Percentiles rank a stretch among this genome's conserved stretches.
These are phyloP conservation scores for Hymenoscyphus scutula DNA, from an alignment of 2,329 filamentous ascomycete genomes.

Conservation along the genomic window DNA sequence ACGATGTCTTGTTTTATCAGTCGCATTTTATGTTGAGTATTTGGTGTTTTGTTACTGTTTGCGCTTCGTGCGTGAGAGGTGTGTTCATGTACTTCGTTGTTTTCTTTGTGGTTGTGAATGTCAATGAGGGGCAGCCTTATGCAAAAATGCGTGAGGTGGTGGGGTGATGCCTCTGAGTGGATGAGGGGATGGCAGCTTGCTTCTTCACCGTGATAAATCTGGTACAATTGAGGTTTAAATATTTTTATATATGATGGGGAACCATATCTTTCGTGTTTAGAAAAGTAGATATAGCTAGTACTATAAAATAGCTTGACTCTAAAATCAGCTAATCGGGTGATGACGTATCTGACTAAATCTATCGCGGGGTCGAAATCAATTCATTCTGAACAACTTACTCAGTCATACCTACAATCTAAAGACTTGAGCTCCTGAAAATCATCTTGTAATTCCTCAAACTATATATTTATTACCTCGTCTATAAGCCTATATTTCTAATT, in stretches of 20 bases:
- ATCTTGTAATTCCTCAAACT: not conserved
- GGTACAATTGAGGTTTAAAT: not conserved
- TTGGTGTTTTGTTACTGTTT: not conserved
- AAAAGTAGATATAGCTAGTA: not conserved
- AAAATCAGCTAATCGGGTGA: not conserved
- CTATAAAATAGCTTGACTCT: not conserved
- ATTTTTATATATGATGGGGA: not conserved
- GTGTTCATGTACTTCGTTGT: constrained; percentile 5
- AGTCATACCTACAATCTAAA: not conserved
- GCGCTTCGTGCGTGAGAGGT: not conserved
- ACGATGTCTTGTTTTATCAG: constrained; percentile 68
- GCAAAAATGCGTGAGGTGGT: not conserved
- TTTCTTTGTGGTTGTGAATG: constrained; percentile 1
- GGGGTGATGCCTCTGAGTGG: constrained; percentile 1
- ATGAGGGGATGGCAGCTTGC: not conserved
- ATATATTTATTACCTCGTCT: not conserved
- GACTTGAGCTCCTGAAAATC: not conserved
- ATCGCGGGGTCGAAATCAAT: not conserved
- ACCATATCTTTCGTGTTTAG: not conserved
- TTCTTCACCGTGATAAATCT: not conserved
- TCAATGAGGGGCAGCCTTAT: not conserved
- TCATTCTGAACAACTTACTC: not conserved
- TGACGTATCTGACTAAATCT: not conserved
- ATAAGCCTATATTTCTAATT: not conserved
- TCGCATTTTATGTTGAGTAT: constrained; percentile 48